A percentile compares a stretch with the other conserved stretches of the same genome.
Evolutionary conservation across 1,284 basidiomycete genomes (phyloP).

Genomic region (Cutaneotrichosporon mucoides): DNA sequence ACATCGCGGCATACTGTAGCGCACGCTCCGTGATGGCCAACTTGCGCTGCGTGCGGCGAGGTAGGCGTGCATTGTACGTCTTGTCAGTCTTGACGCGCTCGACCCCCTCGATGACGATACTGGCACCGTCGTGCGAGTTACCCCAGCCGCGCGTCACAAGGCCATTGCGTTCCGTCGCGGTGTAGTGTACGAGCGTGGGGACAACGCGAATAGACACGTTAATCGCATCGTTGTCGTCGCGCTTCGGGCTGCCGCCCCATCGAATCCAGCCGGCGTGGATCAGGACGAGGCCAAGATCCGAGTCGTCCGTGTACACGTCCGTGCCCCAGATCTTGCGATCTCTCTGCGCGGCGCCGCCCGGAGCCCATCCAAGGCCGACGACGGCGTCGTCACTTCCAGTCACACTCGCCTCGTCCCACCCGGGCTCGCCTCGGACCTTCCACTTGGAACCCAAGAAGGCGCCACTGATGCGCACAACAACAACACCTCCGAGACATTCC

Average conservation of each 20-base stretch:
- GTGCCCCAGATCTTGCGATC: constrained; percentile 55
- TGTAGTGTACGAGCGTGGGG: constrained; percentile 54
- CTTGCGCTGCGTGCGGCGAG: constrained; percentile 19
- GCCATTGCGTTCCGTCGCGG: constrained; percentile 53
- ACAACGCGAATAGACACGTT: constrained; percentile 53
- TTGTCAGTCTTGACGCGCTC: constrained; percentile 46
- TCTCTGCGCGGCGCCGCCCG: constrained; percentile 15
- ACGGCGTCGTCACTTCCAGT: constrained; percentile 2
- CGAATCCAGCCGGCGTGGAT: constrained; percentile 56
- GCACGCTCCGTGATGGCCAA: constrained; percentile 20
- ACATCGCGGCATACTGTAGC: constrained; percentile 6
- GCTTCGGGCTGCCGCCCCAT: constrained; percentile 25
- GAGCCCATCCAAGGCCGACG: constrained; percentile 15
- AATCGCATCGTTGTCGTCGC: constrained; percentile 39
- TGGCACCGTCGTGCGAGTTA: constrained; percentile 57
- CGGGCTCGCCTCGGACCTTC: constrained; percentile 42
- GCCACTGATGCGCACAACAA: constrained; percentile 34
- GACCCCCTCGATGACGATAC: constrained; percentile 54
- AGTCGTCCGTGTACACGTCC: constrained; percentile 60
- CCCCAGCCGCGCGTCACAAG: constrained; percentile 55
- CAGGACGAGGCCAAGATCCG: constrained; percentile 54
- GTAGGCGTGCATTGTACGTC: constrained; percentile 5
- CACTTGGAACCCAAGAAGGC: constrained; percentile 37
- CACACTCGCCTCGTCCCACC: constrained; percentile 37
- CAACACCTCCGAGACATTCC: constrained; percentile 29